Base-by-base conservation (phyloP, 352 stramenopile species). In the Phytophthora multivora region DNA sequence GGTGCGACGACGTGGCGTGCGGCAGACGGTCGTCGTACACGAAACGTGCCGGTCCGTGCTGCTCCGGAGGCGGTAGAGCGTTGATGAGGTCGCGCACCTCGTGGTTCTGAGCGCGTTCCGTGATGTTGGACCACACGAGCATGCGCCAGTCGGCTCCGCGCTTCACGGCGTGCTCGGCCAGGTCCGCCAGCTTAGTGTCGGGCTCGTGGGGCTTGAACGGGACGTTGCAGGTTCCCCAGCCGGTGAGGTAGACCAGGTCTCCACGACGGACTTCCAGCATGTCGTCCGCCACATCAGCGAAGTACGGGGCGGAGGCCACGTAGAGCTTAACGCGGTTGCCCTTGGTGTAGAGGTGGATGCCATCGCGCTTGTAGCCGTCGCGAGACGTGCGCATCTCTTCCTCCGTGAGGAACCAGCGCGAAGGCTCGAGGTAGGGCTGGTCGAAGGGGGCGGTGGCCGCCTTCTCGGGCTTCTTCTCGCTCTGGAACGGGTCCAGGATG, bases 1-100 rank as follows among this genome's bases (percentile, higher is more conserved):
- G 82, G 25, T 89, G 79, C 31, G 83, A 84, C 19, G 77, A 84
- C 31, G 79, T 87, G 8, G 62, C 28, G 36, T 83, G 66, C 9
- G 83, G 80, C 51, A 90, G 50, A 23, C 83, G 83, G 36, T 91
- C 75, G 60, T 91, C 83, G 9, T 86, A 89, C 15, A 89, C 57
- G 51, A 80, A 87, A 21, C 73, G 70, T 11, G 66, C 68, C 3
- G 59, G 50, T 11, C 75, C 78, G 5, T 66, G 35, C 40, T 80
- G 31, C 35, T 70, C 45, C 4, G 67, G 59, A 2, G 57, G 57
- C 12, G 73, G 70, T 33, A 79, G 53, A 2, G 69, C 63, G 54
- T 90, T 91, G 50, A 87, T 66, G 16, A 75, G 67, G 42, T 89
- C 69, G 12, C 77, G 80, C 38, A 89, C 68, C 12, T 75, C 69